These are phyloP conservation scores for Pittosporum tobira DNA, from an alignment of 129 eudicot species.

Conservation along the genomic window DNA sequence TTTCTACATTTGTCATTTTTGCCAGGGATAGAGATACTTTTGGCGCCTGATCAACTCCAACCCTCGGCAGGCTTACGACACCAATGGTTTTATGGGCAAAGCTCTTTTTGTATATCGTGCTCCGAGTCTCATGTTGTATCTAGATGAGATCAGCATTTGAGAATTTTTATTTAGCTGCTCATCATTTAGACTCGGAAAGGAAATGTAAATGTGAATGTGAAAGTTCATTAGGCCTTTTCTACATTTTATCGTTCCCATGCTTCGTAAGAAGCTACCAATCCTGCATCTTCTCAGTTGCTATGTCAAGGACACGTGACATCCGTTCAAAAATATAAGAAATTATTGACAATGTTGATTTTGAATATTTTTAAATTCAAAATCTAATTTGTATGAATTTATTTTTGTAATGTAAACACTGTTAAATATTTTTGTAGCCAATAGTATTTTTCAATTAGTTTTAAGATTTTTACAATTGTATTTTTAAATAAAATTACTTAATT, in stretches of 20 bases:
- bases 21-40: background rate
- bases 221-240: background rate
- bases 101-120: background rate
- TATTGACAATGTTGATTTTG: no score
- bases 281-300: no score
- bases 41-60: background rate
- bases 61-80: background rate
- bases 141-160: background rate
- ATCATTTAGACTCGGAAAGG: background rate
- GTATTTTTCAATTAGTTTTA: no score
- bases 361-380: no score
- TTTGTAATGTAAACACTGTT: no score
- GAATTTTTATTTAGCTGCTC: background rate
- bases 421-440: no score
- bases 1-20: background rate
- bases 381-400: no score
- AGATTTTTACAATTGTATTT: no score
- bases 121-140: background rate
- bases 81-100: background rate
- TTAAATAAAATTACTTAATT: no score
- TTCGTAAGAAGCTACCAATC: background rate
- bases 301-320: no score
- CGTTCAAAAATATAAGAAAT: no score
- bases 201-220: conserved; percentile 1
- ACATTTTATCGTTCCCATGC: background rate